These are phyloP conservation scores for Asterophora lycoperdoides DNA, from an alignment of 768 basidiomycete species.

Conservation along the genomic window DNA sequence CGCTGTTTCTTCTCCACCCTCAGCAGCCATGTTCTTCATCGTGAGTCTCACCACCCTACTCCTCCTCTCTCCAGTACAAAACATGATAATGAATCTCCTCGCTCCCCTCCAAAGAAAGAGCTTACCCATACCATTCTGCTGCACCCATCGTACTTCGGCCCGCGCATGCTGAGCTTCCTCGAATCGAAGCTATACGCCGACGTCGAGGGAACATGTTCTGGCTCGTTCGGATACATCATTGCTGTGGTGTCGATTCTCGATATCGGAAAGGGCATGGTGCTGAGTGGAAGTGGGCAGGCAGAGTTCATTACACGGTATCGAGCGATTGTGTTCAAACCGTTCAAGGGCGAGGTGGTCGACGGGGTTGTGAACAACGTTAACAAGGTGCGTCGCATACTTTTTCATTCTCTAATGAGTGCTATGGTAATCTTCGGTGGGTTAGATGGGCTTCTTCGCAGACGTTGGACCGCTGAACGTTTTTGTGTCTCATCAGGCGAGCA, in stretches of 20 bases:
- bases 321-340: slow-evolving; percentile 99
- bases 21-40: slow-evolving; percentile 62
- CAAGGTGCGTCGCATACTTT: slow-evolving; percentile 55
- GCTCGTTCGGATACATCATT: slow-evolving; percentile 92
- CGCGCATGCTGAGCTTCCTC: slow-evolving; percentile 90
- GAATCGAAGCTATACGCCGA: slow-evolving; percentile 92
- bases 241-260: slow-evolving; percentile 87
- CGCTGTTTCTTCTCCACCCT: not conserved
- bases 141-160: slow-evolving; percentile 97
- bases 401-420: not conserved
- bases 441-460: slow-evolving; percentile 99
- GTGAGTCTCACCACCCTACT: slow-evolving; percentile 36
- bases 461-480: slow-evolving; percentile 94
- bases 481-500: slow-evolving; percentile 86
- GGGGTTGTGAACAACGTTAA: slow-evolving; percentile 94
- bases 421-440: not conserved
- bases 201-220: slow-evolving; percentile 96
- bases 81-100: not conserved
- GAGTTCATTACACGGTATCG: slow-evolving; percentile 93
- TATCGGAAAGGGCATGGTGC: slow-evolving; percentile 89
- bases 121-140: slow-evolving; percentile 96
- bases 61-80: not conserved
- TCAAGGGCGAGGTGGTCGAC: slow-evolving; percentile 98
- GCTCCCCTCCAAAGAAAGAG: slow-evolving; percentile 71
- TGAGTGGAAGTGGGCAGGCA: slow-evolving; percentile 90